These are phyloP conservation scores for Escallonia herrerae DNA, from an alignment of 129 eudicot species.

Conservation along the genomic window DNA sequence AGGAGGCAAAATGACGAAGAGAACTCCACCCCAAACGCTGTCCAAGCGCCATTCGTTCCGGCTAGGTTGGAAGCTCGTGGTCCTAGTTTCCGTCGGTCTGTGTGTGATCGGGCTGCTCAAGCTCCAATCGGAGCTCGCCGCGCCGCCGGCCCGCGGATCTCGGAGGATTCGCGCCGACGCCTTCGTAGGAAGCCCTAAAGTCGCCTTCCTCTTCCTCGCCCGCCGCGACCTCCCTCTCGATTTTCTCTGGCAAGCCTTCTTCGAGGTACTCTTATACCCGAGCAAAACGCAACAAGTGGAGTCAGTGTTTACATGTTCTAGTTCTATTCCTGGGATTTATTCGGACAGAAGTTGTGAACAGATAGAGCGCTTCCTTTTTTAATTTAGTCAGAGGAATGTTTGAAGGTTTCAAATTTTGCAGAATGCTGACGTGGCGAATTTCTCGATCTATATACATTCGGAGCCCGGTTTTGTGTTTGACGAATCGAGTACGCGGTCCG, in stretches of 20 bases:
- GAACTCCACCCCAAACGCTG: conserved; percentile 6
- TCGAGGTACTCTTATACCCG: conserved; percentile 39
- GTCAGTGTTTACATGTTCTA: neutral
- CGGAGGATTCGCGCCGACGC: conserved; percentile 19
- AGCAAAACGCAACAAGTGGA: no score
- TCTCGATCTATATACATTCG: conserved; percentile 78
- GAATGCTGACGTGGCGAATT: conserved; percentile 66
- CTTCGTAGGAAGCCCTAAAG: conserved; percentile 51
- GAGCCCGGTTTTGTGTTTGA: conserved; percentile 85
- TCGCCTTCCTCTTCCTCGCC: conserved; percentile 69
- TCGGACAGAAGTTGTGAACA: no score
- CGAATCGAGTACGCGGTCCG: conserved; percentile 70
- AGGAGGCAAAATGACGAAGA: conserved; percentile 25
- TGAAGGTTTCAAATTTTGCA: conserved; percentile 21
- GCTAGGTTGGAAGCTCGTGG: conserved; percentile 51
- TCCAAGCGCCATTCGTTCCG: conserved; percentile 26
- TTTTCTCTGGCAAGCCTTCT: conserved; percentile 84
- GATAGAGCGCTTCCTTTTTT: neutral
- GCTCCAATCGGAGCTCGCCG: conserved; percentile 13
- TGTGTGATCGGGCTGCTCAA: conserved; percentile 37
- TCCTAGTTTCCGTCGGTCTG: conserved; percentile 26
- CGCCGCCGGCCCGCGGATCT: conserved; percentile 21
- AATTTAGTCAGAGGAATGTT: neutral
- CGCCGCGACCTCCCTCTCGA: conserved; percentile 79
- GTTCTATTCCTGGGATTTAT: neutral